Base-by-base conservation (phyloP, 768 basidiomycete genomes). In the Exsudoporus frostii region DNA sequence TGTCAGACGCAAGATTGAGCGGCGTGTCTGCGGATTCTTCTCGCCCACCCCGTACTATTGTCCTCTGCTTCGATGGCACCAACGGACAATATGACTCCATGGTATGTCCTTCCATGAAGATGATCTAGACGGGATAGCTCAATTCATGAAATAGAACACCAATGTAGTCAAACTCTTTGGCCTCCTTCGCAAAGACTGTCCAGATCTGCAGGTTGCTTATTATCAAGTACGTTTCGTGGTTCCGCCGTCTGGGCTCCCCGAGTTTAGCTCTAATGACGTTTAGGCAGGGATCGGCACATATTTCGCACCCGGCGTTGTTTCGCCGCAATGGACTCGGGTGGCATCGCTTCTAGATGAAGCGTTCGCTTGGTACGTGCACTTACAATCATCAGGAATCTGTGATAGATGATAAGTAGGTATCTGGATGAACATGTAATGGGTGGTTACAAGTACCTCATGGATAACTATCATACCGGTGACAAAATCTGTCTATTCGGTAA, bases 371-470 rank as follows among this genome's bases (percentile, higher is more conserved):
- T 88, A 62, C 7, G 78, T 58, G 11, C 14, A 10, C 1, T 3
- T 15, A 14, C 15, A 22, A 29, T 46, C 20, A n/a, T 8, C 25
- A 17, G 17, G 39, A 40, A 22, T 43, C 20, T 20, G 9, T 6
- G 9, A 30, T 34, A 17, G 14, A 53, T 24, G n/a, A 39, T 25
- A 15, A 43, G 36, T 42, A 87, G 86, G 82, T 90, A 85, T 61
- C 73, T 90, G 38, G 82, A 84, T 48, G 77, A 64, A 1, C 88
- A 90, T 68, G 84, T 90, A 22, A 79, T 83, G 70, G 84, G 79
- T 9, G 90, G 90, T 1, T 92, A 92, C 68, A 74, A 71, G 55
- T 92, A 85, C 66, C 70, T 92, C 48, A 90, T 92, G 90, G 77
- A 86, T 55, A 90, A 86, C 60, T 90, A 86, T 64, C 74, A 72